These are phyloP conservation scores for Nakazawaea pomicola DNA, from an alignment of 805 yeast species.

Conservation along the genomic window DNA sequence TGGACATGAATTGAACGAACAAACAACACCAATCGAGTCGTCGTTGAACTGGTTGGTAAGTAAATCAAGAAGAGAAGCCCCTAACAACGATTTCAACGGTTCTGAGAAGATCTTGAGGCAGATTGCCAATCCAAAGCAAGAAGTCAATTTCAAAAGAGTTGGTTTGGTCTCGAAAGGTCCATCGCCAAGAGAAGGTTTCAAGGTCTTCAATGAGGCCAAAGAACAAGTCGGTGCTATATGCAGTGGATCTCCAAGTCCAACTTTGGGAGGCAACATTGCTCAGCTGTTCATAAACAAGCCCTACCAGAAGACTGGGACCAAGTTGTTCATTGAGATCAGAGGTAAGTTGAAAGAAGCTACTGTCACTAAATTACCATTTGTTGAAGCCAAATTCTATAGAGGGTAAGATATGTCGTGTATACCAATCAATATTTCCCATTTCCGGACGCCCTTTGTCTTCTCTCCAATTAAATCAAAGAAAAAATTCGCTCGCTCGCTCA, in stretches of 20 bases:
- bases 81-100: conserved; percentile 65
- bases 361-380: conserved; percentile 83
- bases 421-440: not conserved
- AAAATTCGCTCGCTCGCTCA: no score
- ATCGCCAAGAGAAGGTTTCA: conserved; percentile 81
- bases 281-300: conserved; percentile 82
- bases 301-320: conserved; percentile 67
- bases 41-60: conserved; percentile 88
- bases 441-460: not conserved
- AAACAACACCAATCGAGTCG: conserved; percentile 82
- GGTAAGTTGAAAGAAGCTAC: conserved; percentile 75
- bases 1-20: conserved; percentile 84
- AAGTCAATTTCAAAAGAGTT: conserved; percentile 57
- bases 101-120: conserved; percentile 63
- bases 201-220: conserved; percentile 49
- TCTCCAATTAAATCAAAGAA: conserved; percentile 12
- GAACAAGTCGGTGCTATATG: conserved; percentile 47
- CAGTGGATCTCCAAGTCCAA: conserved; percentile 61
- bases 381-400: conserved; percentile 66
- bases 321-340: conserved; percentile 70
- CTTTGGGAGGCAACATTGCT: conserved; percentile 74
- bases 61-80: conserved; percentile 60
- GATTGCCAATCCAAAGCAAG: conserved; percentile 53
- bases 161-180: conserved; percentile 81
- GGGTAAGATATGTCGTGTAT: conserved; percentile 6